phyloP scores from a whole-genome alignment of 2,329 filamentous ascomycete species.

The Fusarium paranaense region DNA sequence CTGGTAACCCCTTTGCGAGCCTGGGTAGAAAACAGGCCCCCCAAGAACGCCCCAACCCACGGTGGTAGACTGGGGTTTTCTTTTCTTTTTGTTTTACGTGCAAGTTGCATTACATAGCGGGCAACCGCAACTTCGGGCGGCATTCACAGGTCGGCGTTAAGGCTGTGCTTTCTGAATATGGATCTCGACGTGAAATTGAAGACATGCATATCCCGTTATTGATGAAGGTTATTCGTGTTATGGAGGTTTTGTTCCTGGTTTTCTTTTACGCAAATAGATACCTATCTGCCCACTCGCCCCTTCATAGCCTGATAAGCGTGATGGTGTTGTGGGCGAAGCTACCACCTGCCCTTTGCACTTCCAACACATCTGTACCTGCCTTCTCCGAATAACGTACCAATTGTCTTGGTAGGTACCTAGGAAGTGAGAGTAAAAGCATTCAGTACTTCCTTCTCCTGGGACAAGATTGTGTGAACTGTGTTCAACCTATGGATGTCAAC shows the following conservation, averaged over 20 bases:
- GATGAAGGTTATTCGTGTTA: not conserved
- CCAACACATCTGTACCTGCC: not conserved
- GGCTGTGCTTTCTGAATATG: constrained; percentile 24
- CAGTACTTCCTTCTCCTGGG: not conserved
- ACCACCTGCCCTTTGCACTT: not conserved
- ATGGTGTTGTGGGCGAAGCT: not conserved
- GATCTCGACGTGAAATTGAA: constrained; percentile 7
- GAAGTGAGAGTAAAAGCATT: not conserved
- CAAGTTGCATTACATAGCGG: not conserved
- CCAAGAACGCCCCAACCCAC: constrained; percentile 57
- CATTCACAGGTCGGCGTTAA: constrained; percentile 25
- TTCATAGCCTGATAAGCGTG: not conserved
- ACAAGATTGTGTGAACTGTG: not conserved
- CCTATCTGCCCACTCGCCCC: not conserved
- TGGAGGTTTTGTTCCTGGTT: not conserved
- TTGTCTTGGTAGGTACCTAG: not conserved
- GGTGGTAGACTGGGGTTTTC: constrained; percentile 39
- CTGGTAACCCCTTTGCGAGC: constrained; percentile 54
- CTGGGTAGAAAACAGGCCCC: constrained; percentile 50
- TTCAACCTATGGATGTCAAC: not conserved
- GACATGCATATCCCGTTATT: not conserved
- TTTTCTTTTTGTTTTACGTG: constrained; percentile 14
- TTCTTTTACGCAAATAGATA: not conserved
- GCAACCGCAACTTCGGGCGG: not conserved
- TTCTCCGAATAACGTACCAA: not conserved